phyloP scores from a whole-genome alignment of 805 yeast genomes.

The Metschnikowia gelsemii region DNA sequence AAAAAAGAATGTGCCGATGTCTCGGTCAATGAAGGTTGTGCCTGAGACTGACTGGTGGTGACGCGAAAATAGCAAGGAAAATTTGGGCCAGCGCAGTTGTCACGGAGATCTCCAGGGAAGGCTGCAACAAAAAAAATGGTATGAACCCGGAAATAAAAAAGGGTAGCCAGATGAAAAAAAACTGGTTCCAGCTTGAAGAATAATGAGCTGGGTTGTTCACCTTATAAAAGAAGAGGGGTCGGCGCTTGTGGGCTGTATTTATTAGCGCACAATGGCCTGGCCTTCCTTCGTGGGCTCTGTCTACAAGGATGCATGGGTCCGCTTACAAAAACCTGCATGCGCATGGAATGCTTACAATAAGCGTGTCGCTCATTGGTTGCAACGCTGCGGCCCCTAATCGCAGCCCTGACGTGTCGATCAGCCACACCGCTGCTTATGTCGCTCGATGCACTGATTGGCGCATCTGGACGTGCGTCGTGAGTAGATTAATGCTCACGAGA shows the following conservation, averaged over 20 bases:
- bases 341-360: conserved; percentile 8
- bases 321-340: conserved; percentile 10
- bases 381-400: background rate
- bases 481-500: background rate
- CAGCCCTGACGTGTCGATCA: background rate
- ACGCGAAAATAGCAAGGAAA: conserved; percentile 11
- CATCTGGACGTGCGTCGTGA: background rate
- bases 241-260: too few species aligned
- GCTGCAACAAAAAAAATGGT: too few species aligned
- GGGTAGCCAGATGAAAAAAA: too few species aligned
- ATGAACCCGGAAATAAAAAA: too few species aligned
- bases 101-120: too few species aligned
- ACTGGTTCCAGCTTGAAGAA: too few species aligned
- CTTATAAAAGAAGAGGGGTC: too few species aligned
- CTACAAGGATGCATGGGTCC: too few species aligned
- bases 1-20: background rate
- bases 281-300: too few species aligned
- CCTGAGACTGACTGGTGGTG: conserved; percentile 1
- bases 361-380: conserved; percentile 9
- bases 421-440: conserved; percentile 9
- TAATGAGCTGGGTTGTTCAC: too few species aligned
- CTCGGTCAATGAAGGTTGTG: background rate
- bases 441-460: conserved; percentile 10
- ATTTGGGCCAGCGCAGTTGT: background rate
- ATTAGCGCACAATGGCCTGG: too few species aligned